Conservation (phyloP, 441 rosid species). For the Bruguiera hainesii region DNA sequence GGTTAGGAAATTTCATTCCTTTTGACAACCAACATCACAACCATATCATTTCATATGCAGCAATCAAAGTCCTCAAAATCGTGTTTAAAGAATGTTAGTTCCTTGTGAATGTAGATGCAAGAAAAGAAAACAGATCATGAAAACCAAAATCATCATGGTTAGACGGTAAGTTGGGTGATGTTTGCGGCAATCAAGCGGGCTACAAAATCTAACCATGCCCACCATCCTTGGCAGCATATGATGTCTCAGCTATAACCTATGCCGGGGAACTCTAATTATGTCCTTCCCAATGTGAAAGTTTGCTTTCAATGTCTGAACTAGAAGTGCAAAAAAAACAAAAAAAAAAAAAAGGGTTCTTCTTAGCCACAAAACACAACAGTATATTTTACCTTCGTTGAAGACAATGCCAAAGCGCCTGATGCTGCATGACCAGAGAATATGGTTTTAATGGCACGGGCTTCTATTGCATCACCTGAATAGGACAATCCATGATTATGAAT, state of each 20-base stretch:
- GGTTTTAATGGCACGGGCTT: slow-evolving; percentile 75
- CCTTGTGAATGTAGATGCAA: no score
- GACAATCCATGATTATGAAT: slow-evolving; percentile 15
- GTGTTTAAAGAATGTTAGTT: no score
- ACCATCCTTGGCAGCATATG: not conserved
- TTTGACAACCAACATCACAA: no score
- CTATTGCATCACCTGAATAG: slow-evolving; percentile 72
- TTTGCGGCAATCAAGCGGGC: not conserved
- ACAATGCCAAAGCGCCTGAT: slow-evolving; percentile 76
- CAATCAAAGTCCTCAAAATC: no score
- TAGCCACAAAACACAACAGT: not conserved
- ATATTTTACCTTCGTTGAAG: slow-evolving; percentile 81
- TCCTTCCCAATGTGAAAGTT: not conserved
- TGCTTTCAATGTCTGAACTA: not conserved
- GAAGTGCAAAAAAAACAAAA: not conserved
- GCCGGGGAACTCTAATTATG: not conserved
- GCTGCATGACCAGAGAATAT: slow-evolving; percentile 70
- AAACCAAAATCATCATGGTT: no score
- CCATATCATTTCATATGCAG: no score
- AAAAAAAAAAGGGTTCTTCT: not conserved
- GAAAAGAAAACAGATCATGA: no score
- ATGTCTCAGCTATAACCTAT: not conserved
- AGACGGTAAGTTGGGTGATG: no score
- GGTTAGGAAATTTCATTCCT: no score
- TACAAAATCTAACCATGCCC: not conserved